phyloP scores from a whole-genome alignment of 2,329 filamentous ascomycete species.

The Colletotrichum sp. region DNA sequence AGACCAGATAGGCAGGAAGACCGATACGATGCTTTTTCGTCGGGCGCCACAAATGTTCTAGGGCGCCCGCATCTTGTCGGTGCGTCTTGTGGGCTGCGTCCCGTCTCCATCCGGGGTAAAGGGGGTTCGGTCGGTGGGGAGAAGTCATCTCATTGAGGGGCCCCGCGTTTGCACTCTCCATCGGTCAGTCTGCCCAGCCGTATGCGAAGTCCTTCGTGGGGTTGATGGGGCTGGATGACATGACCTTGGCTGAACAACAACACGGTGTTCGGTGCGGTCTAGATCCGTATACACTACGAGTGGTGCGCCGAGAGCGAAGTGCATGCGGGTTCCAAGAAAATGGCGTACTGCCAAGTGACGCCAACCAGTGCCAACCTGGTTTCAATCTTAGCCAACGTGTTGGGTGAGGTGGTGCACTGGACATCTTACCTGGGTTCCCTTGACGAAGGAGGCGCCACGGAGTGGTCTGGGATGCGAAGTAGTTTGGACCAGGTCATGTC shows the following conservation, averaged over 20 bases:
- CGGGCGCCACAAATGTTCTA: neutral
- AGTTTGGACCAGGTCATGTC: neutral
- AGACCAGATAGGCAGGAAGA: neutral
- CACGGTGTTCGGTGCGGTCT: neutral
- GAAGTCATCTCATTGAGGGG: neutral
- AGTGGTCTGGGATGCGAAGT: neutral
- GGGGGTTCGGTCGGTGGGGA: neutral
- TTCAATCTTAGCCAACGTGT: neutral
- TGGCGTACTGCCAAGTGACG: slow-evolving; percentile 9
- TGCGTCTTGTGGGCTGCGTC: neutral
- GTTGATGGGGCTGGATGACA: neutral
- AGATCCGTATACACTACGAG: neutral
- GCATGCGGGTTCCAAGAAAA: slow-evolving; percentile 4
- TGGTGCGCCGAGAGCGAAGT: neutral
- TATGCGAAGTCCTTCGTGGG: neutral
- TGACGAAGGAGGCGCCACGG: neutral
- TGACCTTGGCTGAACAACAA: neutral
- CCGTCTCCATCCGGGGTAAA: neutral
- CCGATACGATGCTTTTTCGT: neutral
- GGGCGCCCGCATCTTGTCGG: neutral
- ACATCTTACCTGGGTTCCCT: neutral
- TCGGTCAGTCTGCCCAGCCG: neutral
- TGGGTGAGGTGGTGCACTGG: neutral
- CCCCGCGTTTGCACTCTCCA: neutral
- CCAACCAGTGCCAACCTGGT: slow-evolving; percentile 3